Evolutionary conservation across 192 early-diverging fungal species (phyloP).

Genomic region (Radiomyces spectabilis): DNA sequence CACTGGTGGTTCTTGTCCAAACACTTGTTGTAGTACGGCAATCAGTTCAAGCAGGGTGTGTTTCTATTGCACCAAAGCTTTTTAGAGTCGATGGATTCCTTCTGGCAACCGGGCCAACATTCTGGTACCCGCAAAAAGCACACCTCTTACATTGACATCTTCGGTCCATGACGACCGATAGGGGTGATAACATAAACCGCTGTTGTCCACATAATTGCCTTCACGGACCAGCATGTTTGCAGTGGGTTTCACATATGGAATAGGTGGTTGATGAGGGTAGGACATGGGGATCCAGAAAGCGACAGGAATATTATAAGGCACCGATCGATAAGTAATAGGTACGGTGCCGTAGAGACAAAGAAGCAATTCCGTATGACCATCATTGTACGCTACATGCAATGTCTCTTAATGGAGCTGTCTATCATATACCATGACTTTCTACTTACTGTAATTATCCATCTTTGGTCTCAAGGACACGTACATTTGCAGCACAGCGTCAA

Average conservation of each 20-base stretch:
- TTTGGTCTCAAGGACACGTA: slow-evolving; percentile 55
- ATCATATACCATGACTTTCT: not conserved
- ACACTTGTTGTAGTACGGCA: slow-evolving; percentile 60
- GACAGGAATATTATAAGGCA: slow-evolving; percentile 88
- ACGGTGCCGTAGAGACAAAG: slow-evolving; percentile 84
- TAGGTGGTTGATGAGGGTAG: slow-evolving; percentile 76
- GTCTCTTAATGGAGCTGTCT: not conserved
- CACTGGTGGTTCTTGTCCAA: slow-evolving; percentile 73
- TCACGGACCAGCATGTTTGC: slow-evolving; percentile 77
- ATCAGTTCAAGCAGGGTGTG: slow-evolving; percentile 50
- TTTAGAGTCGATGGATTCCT: not conserved
- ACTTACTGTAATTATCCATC: slow-evolving; percentile 63
- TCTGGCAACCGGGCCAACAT: not conserved
- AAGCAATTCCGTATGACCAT: slow-evolving; percentile 53
- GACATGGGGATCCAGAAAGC: slow-evolving; percentile 78
- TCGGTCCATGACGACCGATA: slow-evolving; percentile 73
- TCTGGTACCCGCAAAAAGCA: not conserved
- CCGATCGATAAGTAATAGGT: slow-evolving; percentile 74
- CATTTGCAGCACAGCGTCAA: slow-evolving; percentile 49
- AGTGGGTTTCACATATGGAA: slow-evolving; percentile 85
- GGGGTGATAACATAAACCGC: slow-evolving; percentile 77
- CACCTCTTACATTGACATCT: slow-evolving; percentile 22
- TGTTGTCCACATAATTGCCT: slow-evolving; percentile 76
- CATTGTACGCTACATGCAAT: slow-evolving; percentile 38
- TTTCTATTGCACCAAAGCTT: slow-evolving; percentile 14